Conservation (phyloP, 768 basidiomycete species). For the Suillus cothurnatus region DNA sequence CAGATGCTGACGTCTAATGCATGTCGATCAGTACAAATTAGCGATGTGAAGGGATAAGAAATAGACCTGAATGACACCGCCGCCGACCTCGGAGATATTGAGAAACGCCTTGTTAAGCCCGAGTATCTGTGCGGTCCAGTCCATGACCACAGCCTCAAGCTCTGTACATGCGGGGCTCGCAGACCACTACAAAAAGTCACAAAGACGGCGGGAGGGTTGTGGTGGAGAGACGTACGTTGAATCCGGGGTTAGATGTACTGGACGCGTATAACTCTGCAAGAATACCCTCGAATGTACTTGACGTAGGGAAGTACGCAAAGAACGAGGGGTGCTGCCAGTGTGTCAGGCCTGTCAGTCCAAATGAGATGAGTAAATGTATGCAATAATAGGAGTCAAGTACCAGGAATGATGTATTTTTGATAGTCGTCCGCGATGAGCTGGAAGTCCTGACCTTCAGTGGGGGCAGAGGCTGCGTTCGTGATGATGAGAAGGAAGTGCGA, state of each 20-base stretch:
- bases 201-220: background rate
- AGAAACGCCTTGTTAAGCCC: slow-evolving; percentile 69
- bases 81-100: slow-evolving; percentile 69
- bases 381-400: slow-evolving; percentile 35
- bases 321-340: slow-evolving; percentile 94
- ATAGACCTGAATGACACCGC: slow-evolving; percentile 79
- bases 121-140: slow-evolving; percentile 86
- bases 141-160: slow-evolving; percentile 84
- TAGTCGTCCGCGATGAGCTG: slow-evolving; percentile 77
- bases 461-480: slow-evolving; percentile 46
- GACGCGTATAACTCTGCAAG: slow-evolving; percentile 83
- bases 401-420: slow-evolving; percentile 81
- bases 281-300: slow-evolving; percentile 78
- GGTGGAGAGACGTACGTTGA: slow-evolving; percentile 59
- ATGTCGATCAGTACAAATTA: background rate
- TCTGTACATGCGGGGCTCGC: slow-evolving; percentile 92
- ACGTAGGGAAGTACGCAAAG: slow-evolving; percentile 86
- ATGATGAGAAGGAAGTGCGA: background rate
- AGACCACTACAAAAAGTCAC: slow-evolving; percentile 63
- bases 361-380: background rate
- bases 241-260: slow-evolving; percentile 81
- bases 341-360: slow-evolving; percentile 59
- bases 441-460: slow-evolving; percentile 75
- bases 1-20: slow-evolving; percentile 79
- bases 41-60: background rate